Evolutionary conservation across 2,329 filamentous ascomycete species (phyloP).

Genomic region (Plectosphaerella plurivora): DNA sequence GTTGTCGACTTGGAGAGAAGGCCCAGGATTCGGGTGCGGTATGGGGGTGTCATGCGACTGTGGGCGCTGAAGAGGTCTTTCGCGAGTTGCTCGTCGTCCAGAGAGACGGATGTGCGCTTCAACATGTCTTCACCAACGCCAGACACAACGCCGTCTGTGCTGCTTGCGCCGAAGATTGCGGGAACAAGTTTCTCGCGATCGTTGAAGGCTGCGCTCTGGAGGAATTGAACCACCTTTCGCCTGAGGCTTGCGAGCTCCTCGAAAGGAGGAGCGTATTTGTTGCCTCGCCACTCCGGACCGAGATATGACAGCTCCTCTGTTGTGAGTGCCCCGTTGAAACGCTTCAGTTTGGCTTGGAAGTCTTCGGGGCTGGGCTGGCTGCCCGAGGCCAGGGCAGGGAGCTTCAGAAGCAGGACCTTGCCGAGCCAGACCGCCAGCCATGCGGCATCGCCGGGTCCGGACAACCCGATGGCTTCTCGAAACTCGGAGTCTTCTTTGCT

Average conservation of each 20-base stretch:
- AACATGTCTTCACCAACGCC: constrained; percentile 85
- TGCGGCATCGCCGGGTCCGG: constrained; percentile 61
- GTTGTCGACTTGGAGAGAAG: constrained; percentile 72
- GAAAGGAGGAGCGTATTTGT: constrained; percentile 8
- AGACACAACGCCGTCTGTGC: constrained; percentile 74
- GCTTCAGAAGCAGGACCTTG: constrained; percentile 60
- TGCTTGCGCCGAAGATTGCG: constrained; percentile 77
- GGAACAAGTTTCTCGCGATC: constrained; percentile 81
- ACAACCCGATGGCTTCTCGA: constrained; percentile 61
- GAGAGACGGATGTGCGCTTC: constrained; percentile 70
- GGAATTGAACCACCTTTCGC: constrained; percentile 60
- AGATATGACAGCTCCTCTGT: constrained; percentile 55
- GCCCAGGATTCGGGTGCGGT: constrained; percentile 72
- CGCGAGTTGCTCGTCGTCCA: constrained; percentile 66
- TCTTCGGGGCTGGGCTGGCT: neutral
- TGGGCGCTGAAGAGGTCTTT: constrained; percentile 69
- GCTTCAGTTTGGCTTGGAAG: neutral
- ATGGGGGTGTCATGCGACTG: constrained; percentile 63
- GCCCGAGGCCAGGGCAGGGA: constrained; percentile 14
- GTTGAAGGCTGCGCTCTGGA: constrained; percentile 81
- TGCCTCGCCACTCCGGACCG: constrained; percentile 50
- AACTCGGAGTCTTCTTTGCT: constrained; percentile 72
- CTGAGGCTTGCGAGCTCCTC: constrained; percentile 42
- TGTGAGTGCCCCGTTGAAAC: neutral
- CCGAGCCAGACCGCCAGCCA: constrained; percentile 74